Evolutionary conservation across 768 basidiomycete genomes (phyloP).

Genomic region (Exidia glandulosa): DNA sequence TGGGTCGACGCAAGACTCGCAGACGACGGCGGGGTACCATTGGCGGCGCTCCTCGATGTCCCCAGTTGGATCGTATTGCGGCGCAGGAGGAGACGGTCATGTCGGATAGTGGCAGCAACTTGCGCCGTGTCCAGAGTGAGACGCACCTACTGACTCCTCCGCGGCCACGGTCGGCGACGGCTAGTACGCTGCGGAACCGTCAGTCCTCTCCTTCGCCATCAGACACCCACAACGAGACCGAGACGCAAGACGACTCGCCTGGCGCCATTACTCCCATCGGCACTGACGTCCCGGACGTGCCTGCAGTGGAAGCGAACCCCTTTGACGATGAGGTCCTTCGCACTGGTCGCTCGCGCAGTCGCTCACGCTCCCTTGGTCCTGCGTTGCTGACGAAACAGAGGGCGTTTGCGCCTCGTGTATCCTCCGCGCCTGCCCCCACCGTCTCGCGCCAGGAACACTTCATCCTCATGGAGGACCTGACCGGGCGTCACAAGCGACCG

Average conservation of each 20-base stretch:
- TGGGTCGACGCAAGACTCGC: background rate
- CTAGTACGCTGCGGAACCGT: background rate
- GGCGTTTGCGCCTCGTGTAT: constrained; percentile 16
- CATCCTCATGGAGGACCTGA: constrained; percentile 98
- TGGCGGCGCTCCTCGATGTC: constrained; percentile 4
- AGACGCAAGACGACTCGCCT: background rate
- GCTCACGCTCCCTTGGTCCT: constrained; percentile 26
- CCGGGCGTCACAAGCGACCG: constrained; percentile 79
- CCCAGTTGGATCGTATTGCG: background rate
- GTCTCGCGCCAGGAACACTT: constrained; percentile 90
- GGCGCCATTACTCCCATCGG: background rate
- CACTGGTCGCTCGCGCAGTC: constrained; percentile 26
- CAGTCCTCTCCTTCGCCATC: background rate
- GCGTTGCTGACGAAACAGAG: constrained; percentile 8
- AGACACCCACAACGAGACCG: background rate
- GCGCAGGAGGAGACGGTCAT: constrained; percentile 12
- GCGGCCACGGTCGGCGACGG: constrained; percentile 6
- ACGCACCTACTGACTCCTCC: constrained; percentile 21
- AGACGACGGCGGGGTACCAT: constrained; percentile 1
- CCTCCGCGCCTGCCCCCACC: background rate
- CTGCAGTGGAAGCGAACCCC: background rate
- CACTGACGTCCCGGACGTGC: background rate
- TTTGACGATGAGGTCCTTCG: background rate
- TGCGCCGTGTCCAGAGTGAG: constrained; percentile 63
- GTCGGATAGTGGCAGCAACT: constrained; percentile 11